These are phyloP conservation scores for Gossypium longicalyx DNA, from an alignment of 345 rosid genomes.

Conservation along the genomic window DNA sequence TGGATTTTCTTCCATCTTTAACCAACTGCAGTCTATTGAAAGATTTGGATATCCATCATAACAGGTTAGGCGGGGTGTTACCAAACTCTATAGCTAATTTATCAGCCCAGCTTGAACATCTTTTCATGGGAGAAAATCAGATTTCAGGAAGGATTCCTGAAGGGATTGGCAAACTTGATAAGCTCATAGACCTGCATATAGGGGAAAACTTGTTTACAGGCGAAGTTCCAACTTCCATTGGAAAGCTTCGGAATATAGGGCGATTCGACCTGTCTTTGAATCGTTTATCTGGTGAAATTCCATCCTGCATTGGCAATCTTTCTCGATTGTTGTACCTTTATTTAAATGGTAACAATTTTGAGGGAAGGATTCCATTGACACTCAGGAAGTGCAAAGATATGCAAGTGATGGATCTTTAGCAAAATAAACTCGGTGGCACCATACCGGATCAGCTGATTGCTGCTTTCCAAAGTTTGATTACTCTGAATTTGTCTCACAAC, in stretches of 20 bases:
- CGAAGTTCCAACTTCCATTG: neutral
- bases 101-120: neutral
- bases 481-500: slow-evolving; percentile 27
- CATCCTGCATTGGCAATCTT: slow-evolving; percentile 10
- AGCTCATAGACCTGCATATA: neutral
- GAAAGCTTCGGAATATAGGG: slow-evolving; percentile 1
- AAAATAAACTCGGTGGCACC: slow-evolving; percentile 26
- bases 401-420: slow-evolving; percentile 6
- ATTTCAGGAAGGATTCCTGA: slow-evolving; percentile 16
- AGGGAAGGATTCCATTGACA: neutral
- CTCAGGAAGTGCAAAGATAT: neutral
- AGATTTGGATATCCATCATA: neutral
- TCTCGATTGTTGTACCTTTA: neutral
- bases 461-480: slow-evolving; percentile 11
- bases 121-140: neutral
- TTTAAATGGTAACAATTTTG: neutral
- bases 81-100: slow-evolving; percentile 4
- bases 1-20: slow-evolving; percentile 16
- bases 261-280: neutral
- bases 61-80: slow-evolving; percentile 10
- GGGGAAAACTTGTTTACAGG: neutral
- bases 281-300: slow-evolving; percentile 17
- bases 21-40: neutral
- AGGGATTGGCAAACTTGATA: slow-evolving; percentile 12
- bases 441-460: slow-evolving; percentile 20